Base-by-base conservation (phyloP, 306 rosid species). In the Fagus sylvatica region DNA sequence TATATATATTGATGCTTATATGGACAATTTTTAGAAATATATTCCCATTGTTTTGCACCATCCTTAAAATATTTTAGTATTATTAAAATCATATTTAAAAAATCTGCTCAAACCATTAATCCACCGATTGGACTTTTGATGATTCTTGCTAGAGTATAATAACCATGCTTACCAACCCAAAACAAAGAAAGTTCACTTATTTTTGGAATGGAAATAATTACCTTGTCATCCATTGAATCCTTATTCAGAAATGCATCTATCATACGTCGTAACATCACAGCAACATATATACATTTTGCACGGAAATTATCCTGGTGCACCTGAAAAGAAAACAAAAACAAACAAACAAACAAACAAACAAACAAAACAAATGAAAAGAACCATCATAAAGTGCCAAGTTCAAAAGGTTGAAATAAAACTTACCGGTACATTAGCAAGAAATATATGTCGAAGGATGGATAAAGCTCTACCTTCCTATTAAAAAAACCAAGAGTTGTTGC, bases 161-260 rank as follows among this genome's bases (percentile, higher is more conserved):
- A 17, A 36, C 10, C 7, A 65, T 11, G 1, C 71, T 36, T 36
- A 65, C 28, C 70, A 65, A 10, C 5, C n/a, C 0, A 15, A 16
- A 64, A 65, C 40, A 13, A 36, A 36, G 7, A 37, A 16, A 11
- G 32, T 65, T 6, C 11, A 66, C 65, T 46, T 65, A 48, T 39
- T 32, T 71, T 65, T 56, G 11, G 48, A 40, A 75, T 53, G 46
- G 33, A 68, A 77, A 65, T 30, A 34, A 75, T 75, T 81, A 93
- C 98, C 98, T 94, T 94, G 86, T 94, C 98, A 84, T 94, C 98
- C 94, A 94, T 87, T 10, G 97, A 83, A 89, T 94, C 97, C 86
- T 92, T 88, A 74, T 92, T 94, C 78, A 94, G 84, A 83, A 85
- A 83, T 60, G 98, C 97, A 83, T 94, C 98, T 97, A 94, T 76